Percentiles rank a stretch among this genome's conserved stretches.
Evolutionary conservation across 2,329 filamentous ascomycete genomes (phyloP).

Genomic region (Neopestalotiopsis sp.): DNA sequence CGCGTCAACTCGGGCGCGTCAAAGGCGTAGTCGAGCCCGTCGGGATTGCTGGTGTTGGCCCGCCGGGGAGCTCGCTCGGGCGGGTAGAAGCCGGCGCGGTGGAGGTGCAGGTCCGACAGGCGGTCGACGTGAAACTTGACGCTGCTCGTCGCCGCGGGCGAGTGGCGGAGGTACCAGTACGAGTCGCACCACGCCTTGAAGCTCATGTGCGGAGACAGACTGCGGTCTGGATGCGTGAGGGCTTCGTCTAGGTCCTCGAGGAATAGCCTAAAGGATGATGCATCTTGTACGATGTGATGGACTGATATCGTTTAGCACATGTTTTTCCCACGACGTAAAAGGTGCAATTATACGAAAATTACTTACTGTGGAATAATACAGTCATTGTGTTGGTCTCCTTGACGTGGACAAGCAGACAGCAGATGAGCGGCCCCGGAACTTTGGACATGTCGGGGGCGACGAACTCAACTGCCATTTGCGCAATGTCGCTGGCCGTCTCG

Average conservation of each 20-base stretch:
- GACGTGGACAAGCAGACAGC: neutral
- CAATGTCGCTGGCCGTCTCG: neutral
- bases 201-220: neutral
- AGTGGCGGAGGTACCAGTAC: neutral
- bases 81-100: neutral
- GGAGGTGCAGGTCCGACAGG: neutral
- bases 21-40: neutral
- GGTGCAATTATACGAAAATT: neutral
- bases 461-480: neutral
- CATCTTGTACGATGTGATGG: conserved; percentile 15
- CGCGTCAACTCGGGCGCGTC: neutral
- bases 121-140: neutral
- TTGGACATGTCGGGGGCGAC: neutral
- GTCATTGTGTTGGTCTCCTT: conserved; percentile 5
- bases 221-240: neutral
- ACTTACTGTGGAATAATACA: neutral
- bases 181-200: conserved; percentile 4
- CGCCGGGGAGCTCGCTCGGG: neutral
- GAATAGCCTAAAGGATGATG: neutral
- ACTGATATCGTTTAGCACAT: neutral
- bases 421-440: conserved; percentile 2
- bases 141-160: neutral
- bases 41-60: conserved; percentile 1
- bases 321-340: neutral
- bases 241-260: conserved; percentile 1